phyloP scores from a whole-genome alignment of 192 early-diverging fungal species.

The Piromyces sp. region DNA sequence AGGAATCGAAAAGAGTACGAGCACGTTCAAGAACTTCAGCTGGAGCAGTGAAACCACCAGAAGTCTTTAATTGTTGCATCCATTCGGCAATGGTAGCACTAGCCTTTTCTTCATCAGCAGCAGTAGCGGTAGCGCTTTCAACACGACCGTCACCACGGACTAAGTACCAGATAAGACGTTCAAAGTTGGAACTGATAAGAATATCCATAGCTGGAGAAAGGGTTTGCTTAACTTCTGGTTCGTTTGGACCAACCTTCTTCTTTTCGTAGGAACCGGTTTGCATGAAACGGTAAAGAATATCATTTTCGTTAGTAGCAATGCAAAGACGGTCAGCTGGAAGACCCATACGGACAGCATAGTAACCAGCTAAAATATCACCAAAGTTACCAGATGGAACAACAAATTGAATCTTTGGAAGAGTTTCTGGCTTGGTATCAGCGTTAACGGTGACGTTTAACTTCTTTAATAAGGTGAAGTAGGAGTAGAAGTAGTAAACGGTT shows the following conservation, averaged over 20 bases:
- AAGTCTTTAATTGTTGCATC: constrained; percentile 61
- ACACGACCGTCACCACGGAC: constrained; percentile 15
- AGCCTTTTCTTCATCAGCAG: constrained; percentile 25
- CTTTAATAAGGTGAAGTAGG: constrained; percentile 45
- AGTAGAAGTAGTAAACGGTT: constrained; percentile 87
- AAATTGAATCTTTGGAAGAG: constrained; percentile 17
- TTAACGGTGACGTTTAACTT: background rate
- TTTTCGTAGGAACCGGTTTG: constrained; percentile 68
- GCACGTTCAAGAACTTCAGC: constrained; percentile 41
- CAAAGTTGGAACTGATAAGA: constrained; percentile 89
- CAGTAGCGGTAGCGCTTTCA: constrained; percentile 1
- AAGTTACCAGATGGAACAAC: constrained; percentile 95
- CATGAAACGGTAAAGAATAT: constrained; percentile 92
- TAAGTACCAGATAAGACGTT: constrained; percentile 86
- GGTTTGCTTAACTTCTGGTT: constrained; percentile 39
- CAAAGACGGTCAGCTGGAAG: constrained; percentile 65
- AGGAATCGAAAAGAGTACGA: constrained; percentile 52
- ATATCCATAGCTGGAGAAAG: constrained; percentile 96
- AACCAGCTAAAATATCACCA: constrained; percentile 83
- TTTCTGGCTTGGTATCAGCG: background rate
- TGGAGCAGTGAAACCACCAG: constrained; percentile 53
- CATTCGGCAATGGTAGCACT: constrained; percentile 39
- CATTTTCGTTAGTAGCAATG: constrained; percentile 93
- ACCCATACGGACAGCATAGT: constrained; percentile 78
- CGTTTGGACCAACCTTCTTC: constrained; percentile 15